Conservation (phyloP, 768 basidiomycete species). For the Leccinum rimulosum region DNA sequence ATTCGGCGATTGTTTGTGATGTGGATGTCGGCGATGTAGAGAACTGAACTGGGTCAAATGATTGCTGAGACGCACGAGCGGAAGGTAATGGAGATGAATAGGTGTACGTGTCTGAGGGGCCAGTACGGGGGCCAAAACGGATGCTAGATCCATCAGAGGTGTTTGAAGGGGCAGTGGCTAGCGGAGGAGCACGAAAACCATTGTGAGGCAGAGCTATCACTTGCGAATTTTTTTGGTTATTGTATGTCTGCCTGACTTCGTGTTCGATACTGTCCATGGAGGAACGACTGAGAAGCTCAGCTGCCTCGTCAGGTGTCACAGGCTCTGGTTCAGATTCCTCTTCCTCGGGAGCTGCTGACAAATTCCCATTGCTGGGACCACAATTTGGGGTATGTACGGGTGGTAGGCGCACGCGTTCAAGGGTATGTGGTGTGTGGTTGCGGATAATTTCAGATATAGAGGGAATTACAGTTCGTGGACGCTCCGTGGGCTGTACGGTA, state of each 20-base stretch:
- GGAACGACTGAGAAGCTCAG: conserved; percentile 70
- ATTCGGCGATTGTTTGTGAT: conserved; percentile 78
- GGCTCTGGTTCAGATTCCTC: conserved; percentile 51
- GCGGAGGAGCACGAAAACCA: conserved; percentile 36
- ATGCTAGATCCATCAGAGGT: conserved; percentile 58
- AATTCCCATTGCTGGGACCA: conserved; percentile 46
- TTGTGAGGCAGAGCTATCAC: conserved; percentile 39
- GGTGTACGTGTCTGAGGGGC: conserved; percentile 52
- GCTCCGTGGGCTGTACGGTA: conserved; percentile 25
- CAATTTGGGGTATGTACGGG: conserved; percentile 47
- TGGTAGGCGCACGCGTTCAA: conserved; percentile 47
- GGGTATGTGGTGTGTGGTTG: conserved; percentile 62
- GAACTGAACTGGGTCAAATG: conserved; percentile 28
- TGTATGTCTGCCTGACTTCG: conserved; percentile 71
- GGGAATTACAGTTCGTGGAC: conserved; percentile 56
- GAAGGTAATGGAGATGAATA: conserved; percentile 43
- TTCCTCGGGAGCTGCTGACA: conserved; percentile 46
- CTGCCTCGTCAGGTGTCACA: conserved; percentile 52
- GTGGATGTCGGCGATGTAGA: conserved; percentile 50
- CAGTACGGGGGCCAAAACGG: conserved; percentile 16
- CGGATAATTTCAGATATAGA: conserved; percentile 90
- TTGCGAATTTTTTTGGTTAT: conserved; percentile 45
- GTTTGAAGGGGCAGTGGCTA: conserved; percentile 38
- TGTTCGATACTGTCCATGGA: conserved; percentile 87
- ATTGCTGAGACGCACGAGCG: conserved; percentile 21